Percentiles rank a stretch among this genome's conserved stretches.
Conservation (phyloP, 31 red algal species). For the Pterothamnion heteromorphum region DNA sequence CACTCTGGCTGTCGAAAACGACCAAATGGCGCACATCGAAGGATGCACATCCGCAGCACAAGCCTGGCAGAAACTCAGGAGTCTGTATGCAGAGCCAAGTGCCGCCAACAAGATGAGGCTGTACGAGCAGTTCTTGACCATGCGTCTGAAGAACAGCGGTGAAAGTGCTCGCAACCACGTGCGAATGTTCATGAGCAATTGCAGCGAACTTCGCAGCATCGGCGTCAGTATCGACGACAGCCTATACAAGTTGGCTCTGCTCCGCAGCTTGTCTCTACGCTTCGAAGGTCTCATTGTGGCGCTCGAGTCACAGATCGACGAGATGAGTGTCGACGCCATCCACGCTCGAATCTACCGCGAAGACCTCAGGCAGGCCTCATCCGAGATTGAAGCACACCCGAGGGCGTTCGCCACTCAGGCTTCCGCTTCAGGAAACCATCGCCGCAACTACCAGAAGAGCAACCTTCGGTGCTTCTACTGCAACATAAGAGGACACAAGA, state of each 20-base stretch:
- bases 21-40: not conserved
- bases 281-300: not conserved
- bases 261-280: not conserved
- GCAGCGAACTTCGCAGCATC: not conserved
- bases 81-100: not conserved
- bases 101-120: not conserved
- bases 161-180: not conserved
- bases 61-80: not conserved
- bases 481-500: conserved; percentile 1
- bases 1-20: not conserved
- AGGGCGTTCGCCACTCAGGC: no score
- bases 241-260: not conserved
- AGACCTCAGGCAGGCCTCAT: not conserved
- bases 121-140: not conserved
- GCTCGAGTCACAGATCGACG: not conserved
- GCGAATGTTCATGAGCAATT: not conserved
- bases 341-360: not conserved
- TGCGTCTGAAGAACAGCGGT: not conserved
- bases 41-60: not conserved
- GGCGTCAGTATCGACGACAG: not conserved
- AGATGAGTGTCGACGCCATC: not conserved
- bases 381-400: not conserved
- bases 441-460: not conserved
- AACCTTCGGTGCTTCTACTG: not conserved
- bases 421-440: not conserved